Evolutionary conservation across 768 basidiomycete species (phyloP), one percentile per base, ranked within the genome.

Genomic region (Xanthoconium stramineum): DNA sequence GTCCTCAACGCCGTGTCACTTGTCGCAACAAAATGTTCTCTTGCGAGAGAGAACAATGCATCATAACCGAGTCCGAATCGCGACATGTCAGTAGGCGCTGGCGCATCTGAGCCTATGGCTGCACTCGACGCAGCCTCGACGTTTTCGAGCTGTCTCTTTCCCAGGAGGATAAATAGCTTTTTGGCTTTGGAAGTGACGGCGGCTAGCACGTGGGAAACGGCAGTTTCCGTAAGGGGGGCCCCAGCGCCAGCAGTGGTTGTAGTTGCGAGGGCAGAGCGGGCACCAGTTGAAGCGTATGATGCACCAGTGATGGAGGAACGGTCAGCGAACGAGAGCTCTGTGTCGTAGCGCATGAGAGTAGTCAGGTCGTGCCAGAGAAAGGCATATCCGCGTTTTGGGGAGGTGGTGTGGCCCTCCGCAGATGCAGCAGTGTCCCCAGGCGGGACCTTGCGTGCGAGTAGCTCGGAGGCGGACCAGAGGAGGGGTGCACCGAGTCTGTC

Each of bases 311-410:
- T 74, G 37, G 83, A 84, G 5, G 83, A 79, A n/a, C 80, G 81
- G 65, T 89, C 85, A 20, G 81, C 82, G 49, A 76, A 83, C 0
- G 82, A 76, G 38, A 91, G 79, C 68, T 98, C 94, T 57, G 80
- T 78, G 67, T 90, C 85, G 75, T 95, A 97, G 2, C 90, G 77
- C 15, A 74, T 76, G 61, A 94, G 87, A 2, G 96, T 97, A 5
- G 94, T 92, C 24, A 93, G 71, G 71, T 96, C 92, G 72, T 98
- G 92, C 84, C 91, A 92, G 15, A 94, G 74, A 85, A 91, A 93
- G 1, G 83, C 73, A 67, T 83, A 88, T 10, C 87, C 86, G 35
- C 78, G 78, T 36, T 45, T 71, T 55, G 49, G 70, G 9, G 68
- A 53, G 44, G 46, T 2, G 8, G 49, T 14, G 11, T 50, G 50